Percentiles rank a stretch among this genome's conserved stretches.
These are phyloP conservation scores for Pseudocercospora crystallina DNA, from an alignment of 2,329 filamentous ascomycete genomes.

Conservation along the genomic window DNA sequence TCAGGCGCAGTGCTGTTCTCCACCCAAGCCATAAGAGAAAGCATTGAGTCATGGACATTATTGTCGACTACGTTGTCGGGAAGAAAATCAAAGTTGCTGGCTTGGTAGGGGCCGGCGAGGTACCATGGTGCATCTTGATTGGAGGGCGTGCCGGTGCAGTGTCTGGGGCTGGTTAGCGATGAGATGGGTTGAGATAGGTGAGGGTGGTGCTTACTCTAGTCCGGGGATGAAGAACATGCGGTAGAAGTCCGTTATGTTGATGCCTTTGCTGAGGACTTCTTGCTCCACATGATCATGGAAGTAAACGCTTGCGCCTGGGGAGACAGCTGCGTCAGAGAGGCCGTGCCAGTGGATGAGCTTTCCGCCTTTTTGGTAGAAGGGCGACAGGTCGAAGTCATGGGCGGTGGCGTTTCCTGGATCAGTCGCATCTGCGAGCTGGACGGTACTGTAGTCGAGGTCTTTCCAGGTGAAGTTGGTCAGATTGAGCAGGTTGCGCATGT, in stretches of 20 bases:
- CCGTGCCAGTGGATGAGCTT: constrained; percentile 1
- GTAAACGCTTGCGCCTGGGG: not conserved
- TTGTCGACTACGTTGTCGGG: not conserved
- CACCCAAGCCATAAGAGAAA: not conserved
- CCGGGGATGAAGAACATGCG: not conserved
- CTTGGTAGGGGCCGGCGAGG: not conserved
- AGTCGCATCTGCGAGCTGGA: not conserved
- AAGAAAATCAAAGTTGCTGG: not conserved
- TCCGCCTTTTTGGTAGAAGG: not conserved
- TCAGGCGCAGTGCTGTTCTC: not conserved
- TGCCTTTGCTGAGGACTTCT: not conserved
- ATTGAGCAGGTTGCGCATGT: not conserved
- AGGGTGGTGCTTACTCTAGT: not conserved
- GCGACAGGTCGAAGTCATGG: not conserved
- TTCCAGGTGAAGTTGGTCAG: not conserved
- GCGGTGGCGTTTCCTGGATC: constrained; percentile 1
- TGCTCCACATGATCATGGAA: constrained; percentile 1
- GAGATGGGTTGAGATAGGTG: too few relatives aligned
- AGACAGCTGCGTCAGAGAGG: not conserved
- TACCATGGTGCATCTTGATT: not conserved
- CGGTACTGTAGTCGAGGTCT: not conserved
- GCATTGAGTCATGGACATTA: not conserved
- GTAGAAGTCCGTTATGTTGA: not conserved
- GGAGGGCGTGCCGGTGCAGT: not conserved
- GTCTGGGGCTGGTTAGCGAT: not conserved